These are phyloP conservation scores for Apophysomyces trapeziformis DNA, from an alignment of 371 early-diverging fungal genomes.

Conservation along the genomic window DNA sequence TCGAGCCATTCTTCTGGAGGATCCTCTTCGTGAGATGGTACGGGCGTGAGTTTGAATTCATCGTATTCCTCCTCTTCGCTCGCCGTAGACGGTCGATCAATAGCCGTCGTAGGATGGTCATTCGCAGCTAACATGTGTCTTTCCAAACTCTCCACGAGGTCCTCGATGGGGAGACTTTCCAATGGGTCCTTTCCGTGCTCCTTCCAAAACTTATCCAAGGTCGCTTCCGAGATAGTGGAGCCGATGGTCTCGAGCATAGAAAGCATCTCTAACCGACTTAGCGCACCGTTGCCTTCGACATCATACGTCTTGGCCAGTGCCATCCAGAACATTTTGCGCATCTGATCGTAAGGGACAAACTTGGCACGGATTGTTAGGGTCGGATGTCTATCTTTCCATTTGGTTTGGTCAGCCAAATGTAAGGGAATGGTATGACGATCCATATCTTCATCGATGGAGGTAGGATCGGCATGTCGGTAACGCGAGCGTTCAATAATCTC, in stretches of 20 bases:
- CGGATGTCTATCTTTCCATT: constrained; percentile 47
- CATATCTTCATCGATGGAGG: constrained; percentile 53
- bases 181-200: constrained; percentile 59
- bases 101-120: constrained; percentile 22
- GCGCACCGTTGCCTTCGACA: constrained; percentile 53
- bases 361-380: constrained; percentile 61
- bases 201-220: constrained; percentile 68
- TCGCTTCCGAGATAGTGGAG: constrained; percentile 71
- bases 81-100: not conserved
- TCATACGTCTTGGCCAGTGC: constrained; percentile 72
- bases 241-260: constrained; percentile 81
- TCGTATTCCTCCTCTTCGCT: constrained; percentile 23
- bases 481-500: constrained; percentile 35
- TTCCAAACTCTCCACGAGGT: constrained; percentile 70
- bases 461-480: constrained; percentile 6
- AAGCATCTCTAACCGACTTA: constrained; percentile 65
- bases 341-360: constrained; percentile 65
- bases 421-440: constrained; percentile 43
- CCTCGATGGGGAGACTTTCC: constrained; percentile 71
- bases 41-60: not conserved
- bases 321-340: constrained; percentile 78
- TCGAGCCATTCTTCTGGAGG: constrained; percentile 8
- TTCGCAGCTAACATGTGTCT: constrained; percentile 34
- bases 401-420: constrained; percentile 35
- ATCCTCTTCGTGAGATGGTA: constrained; percentile 14